Evolutionary conservation across 2,329 filamentous ascomycete genomes (phyloP), one percentile per base, ranked within the genome.

Genomic region (Botryotinia globosa): DNA sequence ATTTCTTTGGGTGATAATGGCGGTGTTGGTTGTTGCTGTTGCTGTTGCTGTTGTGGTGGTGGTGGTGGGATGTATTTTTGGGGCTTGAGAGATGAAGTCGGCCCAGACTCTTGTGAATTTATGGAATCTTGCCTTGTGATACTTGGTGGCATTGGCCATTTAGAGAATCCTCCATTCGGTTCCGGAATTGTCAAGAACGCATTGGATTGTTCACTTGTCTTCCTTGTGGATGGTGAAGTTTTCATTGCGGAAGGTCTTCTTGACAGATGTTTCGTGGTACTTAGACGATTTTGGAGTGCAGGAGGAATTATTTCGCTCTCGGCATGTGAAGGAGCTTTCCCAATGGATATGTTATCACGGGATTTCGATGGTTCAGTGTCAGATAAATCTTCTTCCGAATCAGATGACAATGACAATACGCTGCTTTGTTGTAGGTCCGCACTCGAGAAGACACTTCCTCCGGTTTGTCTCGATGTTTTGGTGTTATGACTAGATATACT

Each of bases 401-500:
- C 79, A 39, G 79, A 80, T 14, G 79, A 81, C 32, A 81, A 73
- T 39, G 79, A 80, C 32, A 81, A 67, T 16, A 81, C 77, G 59
- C 80, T 81, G 37, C 77, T 78, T 34, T 79, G 73, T 62, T 78
- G 76, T 25, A 81, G 73, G 65, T 81, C 76, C 37, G 77, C 75
- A 73, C 74, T 76, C 1, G 79, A 80, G 32, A 80, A 74, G 6
- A 75, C 74, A 73, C 80, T 81, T 39, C 64, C 61, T 65, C 73
- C 76, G 5, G 78, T 80, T 42, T 76, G 76, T 37, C 75, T 75
- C 12, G 80, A 81, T 22, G 78, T 76, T 51, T 76, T 79, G 4
- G 79, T 80, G 39, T 79, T 80, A 3, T 77, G 77, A 72, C 79
- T 81, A 16, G 79, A 80, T 48, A 79, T 74, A 68, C 80, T 81